Percentiles rank a stretch among this genome's conserved stretches.
Conservation (phyloP, 1,284 basidiomycete species). For the Veloboletus limbatus region DNA sequence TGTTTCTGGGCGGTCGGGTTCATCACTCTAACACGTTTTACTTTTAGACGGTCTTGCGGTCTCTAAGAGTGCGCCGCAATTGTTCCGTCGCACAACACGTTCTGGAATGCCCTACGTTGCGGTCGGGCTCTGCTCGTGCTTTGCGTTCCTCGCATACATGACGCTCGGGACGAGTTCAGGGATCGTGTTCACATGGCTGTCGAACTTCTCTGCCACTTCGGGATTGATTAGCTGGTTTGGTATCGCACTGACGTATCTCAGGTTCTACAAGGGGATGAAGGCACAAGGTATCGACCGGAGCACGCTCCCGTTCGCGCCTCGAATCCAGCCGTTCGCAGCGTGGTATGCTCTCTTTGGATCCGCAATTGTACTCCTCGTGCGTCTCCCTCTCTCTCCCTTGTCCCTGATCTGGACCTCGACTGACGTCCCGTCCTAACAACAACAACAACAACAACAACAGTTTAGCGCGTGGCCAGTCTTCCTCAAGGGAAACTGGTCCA, state of each 20-base stretch:
- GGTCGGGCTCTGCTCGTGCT: constrained; percentile 47
- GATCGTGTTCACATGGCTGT: constrained; percentile 55
- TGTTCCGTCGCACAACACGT: constrained; percentile 52
- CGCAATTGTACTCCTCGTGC: constrained; percentile 39
- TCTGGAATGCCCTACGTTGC: constrained; percentile 60
- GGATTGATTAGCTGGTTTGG: constrained; percentile 66
- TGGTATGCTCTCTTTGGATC: constrained; percentile 41
- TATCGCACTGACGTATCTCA: constrained; percentile 59
- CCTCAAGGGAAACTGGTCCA: constrained; percentile 37
- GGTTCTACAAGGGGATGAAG: constrained; percentile 56
- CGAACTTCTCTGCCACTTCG: constrained; percentile 40
- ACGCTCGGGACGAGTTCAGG: constrained; percentile 50
- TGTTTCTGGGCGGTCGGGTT: background rate
- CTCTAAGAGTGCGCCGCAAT: constrained; percentile 54
- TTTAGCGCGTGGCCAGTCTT: constrained; percentile 47
- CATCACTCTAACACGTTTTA: background rate
- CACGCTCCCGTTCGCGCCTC: constrained; percentile 48
- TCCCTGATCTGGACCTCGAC: too few species aligned
- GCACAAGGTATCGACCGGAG: constrained; percentile 53
- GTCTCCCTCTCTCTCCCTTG: constrained; percentile 9
- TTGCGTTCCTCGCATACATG: constrained; percentile 54
- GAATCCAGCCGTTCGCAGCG: constrained; percentile 47
- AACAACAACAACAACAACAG: too few species aligned
- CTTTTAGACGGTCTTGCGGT: constrained; percentile 55
- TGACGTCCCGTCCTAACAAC: too few species aligned